phyloP scores from a whole-genome alignment of 306 rosid genomes.

The Prunus davidiana region DNA sequence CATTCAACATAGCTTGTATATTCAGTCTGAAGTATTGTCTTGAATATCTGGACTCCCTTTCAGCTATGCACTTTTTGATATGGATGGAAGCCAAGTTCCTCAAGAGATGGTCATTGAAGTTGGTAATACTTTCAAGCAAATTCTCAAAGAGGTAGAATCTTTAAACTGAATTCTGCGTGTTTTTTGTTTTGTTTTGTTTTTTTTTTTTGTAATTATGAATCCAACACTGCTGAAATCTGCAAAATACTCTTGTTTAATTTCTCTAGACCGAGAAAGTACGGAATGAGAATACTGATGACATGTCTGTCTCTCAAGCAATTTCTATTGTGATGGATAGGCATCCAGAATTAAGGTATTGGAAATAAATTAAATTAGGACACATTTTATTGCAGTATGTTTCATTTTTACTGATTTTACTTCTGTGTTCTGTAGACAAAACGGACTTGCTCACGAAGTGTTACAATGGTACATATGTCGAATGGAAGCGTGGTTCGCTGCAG shows the following conservation, averaged over 20 bases:
- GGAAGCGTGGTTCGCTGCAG: constrained; percentile 93
- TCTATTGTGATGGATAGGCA: constrained; percentile 54
- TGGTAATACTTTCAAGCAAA: constrained; percentile 66
- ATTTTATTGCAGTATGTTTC: not conserved
- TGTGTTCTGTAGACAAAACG: constrained; percentile 50
- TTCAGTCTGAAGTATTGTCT: not conserved
- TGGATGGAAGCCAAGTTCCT: constrained; percentile 70
- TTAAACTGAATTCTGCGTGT: not conserved
- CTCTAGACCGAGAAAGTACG: constrained; percentile 63
- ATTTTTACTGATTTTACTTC: not conserved
- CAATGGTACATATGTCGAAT: constrained; percentile 78
- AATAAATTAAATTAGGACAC: not conserved
- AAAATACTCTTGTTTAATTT: not conserved
- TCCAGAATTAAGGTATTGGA: constrained; percentile 55
- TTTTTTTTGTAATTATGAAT: not conserved
- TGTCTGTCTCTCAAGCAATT: constrained; percentile 63
- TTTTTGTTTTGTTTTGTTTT: not conserved
- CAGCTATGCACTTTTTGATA: constrained; percentile 68
- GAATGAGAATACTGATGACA: constrained; percentile 58
- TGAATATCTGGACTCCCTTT: constrained; percentile 18
- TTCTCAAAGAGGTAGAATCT: constrained; percentile 55
- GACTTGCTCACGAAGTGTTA: constrained; percentile 64
- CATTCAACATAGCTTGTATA: not conserved
- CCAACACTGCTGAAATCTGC: not conserved
- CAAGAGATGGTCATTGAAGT: constrained; percentile 61